phyloP scores from a whole-genome alignment of 257 asterid species.

The Solanum appendiculatum region DNA sequence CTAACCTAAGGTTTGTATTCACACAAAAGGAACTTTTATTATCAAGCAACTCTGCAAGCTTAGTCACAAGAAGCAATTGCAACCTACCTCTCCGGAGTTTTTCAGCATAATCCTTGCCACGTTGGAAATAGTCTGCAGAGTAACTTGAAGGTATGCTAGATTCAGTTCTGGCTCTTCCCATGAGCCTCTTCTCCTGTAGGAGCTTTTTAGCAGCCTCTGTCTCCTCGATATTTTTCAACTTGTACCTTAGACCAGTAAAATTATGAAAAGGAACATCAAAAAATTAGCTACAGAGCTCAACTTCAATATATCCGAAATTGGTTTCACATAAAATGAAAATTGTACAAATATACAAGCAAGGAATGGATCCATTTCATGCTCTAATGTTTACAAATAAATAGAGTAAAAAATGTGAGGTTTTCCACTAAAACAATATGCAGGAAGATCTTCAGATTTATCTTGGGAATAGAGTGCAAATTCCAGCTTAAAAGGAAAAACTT shows the following conservation, averaged over 20 bases:
- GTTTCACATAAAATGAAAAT: background rate
- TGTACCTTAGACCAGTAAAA: constrained; percentile 39
- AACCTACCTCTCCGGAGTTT: constrained; percentile 70
- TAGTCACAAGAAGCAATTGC: constrained; percentile 1
- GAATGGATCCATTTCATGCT: background rate
- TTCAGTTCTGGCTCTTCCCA: constrained; percentile 59
- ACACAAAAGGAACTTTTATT: background rate
- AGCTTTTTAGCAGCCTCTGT: constrained; percentile 97
- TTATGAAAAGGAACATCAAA: constrained; percentile 2
- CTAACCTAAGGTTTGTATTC: background rate
- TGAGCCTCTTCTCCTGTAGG: constrained; percentile 85
- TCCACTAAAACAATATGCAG: background rate
- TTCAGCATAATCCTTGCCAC: constrained; percentile 83
- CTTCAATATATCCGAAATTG: background rate
- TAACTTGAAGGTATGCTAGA: constrained; percentile 77
- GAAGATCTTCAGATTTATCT: background rate
- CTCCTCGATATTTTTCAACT: constrained; percentile 87
- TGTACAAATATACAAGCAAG: background rate
- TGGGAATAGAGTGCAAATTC: background rate
- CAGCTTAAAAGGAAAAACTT: background rate
- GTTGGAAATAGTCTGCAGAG: constrained; percentile 80
- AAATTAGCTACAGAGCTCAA: background rate
- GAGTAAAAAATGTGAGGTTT: background rate
- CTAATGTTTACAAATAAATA: background rate
- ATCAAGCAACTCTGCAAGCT: background rate